A percentile compares a stretch with the other conserved stretches of the same genome.
Evolutionary conservation across 2,329 filamentous ascomycete species (phyloP).

Genomic region (Stachybotrys elegans): DNA sequence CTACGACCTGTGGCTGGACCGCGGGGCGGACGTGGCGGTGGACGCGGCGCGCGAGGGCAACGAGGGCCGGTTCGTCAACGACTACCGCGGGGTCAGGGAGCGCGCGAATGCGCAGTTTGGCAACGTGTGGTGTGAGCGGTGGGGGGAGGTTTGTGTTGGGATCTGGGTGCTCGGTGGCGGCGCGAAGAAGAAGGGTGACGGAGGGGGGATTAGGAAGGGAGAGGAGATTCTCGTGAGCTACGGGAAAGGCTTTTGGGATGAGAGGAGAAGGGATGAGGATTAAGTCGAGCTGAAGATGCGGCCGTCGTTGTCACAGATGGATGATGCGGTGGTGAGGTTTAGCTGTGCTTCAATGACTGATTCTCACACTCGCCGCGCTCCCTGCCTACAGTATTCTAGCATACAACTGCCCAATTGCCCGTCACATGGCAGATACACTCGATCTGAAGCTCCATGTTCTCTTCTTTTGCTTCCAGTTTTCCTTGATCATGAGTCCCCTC

Average conservation of each 20-base stretch:
- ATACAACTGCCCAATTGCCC: constrained; percentile 15
- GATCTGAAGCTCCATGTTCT: too few species aligned
- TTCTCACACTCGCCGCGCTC: too few species aligned
- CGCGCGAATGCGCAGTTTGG: constrained; percentile 55
- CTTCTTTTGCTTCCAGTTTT: too few species aligned
- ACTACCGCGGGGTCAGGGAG: constrained; percentile 54
- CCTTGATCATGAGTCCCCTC: too few species aligned
- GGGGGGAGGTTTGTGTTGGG: constrained; percentile 49
- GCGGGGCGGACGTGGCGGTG: constrained; percentile 51
- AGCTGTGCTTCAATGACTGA: neutral
- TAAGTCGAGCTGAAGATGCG: too few species aligned
- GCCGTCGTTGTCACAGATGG: too few species aligned
- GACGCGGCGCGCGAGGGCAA: constrained; percentile 56
- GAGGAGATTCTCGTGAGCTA: constrained; percentile 63
- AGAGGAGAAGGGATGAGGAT: constrained; percentile 21
- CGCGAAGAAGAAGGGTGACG: constrained; percentile 21
- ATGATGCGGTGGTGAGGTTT: constrained; percentile 6
- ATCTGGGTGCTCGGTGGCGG: constrained; percentile 45
- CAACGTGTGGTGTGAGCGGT: constrained; percentile 50
- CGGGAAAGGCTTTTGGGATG: constrained; percentile 62
- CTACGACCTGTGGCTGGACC: constrained; percentile 61
- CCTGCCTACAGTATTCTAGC: too few species aligned
- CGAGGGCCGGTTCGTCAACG: constrained; percentile 63
- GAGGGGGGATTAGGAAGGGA: constrained; percentile 46
- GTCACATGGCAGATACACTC: too few species aligned